Evolutionary conservation across 306 rosid genomes (phyloP).

Genomic region (Dalbergia cochinchinensis): DNA sequence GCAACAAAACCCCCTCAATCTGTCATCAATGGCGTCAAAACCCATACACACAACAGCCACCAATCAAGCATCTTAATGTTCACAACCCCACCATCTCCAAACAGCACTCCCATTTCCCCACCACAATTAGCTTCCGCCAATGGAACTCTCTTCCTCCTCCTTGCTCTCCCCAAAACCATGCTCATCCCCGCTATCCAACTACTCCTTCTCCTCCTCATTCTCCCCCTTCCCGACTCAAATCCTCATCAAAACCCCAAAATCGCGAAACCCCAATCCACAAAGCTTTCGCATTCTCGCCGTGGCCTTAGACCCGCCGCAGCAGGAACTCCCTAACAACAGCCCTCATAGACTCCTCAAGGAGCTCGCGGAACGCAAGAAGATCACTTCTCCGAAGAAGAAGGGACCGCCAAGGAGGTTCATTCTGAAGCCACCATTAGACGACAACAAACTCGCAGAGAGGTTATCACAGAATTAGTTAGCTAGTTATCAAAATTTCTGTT

Average conservation of each 20-base stretch:
- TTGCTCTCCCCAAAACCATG: conserved; percentile 52
- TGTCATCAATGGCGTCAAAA: conserved; percentile 36
- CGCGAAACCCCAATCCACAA: conserved; percentile 37
- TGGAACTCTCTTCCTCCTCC: conserved; percentile 88
- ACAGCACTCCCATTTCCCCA: neutral
- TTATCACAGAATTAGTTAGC: neutral
- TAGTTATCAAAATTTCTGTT: neutral
- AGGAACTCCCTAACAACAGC: conserved; percentile 73
- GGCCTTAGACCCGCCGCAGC: conserved; percentile 69
- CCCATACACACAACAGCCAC: neutral
- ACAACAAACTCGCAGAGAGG: conserved; percentile 74
- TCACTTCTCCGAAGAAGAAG: conserved; percentile 77
- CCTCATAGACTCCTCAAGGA: conserved; percentile 93
- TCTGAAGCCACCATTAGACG: conserved; percentile 86
- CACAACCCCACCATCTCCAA: neutral
- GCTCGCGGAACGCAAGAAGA: conserved; percentile 83
- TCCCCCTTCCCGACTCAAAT: conserved; percentile 60
- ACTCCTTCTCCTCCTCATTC: conserved; percentile 68
- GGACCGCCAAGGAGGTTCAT: conserved; percentile 74
- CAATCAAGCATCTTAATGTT: conserved; percentile 34
- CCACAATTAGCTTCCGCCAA: conserved; percentile 29
- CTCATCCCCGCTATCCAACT: conserved; percentile 47
- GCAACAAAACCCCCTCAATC: conserved; percentile 42
- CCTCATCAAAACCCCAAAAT: conserved; percentile 45
- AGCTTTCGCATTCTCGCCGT: conserved; percentile 62